Base-by-base conservation (phyloP, 2,329 filamentous ascomycete species). In the Colletotrichum tropicicola region DNA sequence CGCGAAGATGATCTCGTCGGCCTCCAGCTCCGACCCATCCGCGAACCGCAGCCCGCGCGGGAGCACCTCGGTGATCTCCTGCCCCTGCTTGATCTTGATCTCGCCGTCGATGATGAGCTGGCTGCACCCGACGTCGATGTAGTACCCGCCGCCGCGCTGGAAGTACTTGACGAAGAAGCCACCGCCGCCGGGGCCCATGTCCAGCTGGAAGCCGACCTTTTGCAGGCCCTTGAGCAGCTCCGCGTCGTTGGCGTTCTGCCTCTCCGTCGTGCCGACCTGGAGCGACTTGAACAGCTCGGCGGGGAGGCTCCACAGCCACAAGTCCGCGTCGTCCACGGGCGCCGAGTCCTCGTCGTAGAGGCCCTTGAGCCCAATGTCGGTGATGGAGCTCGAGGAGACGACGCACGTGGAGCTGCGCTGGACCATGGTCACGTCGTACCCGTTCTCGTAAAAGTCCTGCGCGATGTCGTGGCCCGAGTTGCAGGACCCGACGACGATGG, bases 381-480 rank as follows among this genome's bases (percentile, higher is more conserved):
- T 78, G 13, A 87, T 81, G 1, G 83, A 79, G 6, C 82, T 74
- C 5, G 86, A 87, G 0, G 87, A 86, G 0, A 91, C 80, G 2
- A 93, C 88, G 55, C 84, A 87, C 0, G 91, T 92, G 5, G 83
- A 86, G 1, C 86, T 88, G 6, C 91, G 85, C 75, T 93, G 91
- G 0, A 93, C 83, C 75, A 93, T 89, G 0, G 90, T 92, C 2
- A 92, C 85, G 5, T 87, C 79, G 68, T 89, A 89, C 0, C 91
- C 91, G 49, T 88, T 87, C 69, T 91, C 88, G 35, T 85, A 82
- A 70, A 85, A 91, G 67, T 92, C 88, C 59, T 92, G 89, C 0
- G 88, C 86, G 59, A 92, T 92, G 67, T 92, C 90, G 68, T 91
- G 88, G 6, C 82, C 88, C 0, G 88, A 91, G 74, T 92, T 92